phyloP scores from a whole-genome alignment of 345 rosid species.

The Carallia brachiata region DNA sequence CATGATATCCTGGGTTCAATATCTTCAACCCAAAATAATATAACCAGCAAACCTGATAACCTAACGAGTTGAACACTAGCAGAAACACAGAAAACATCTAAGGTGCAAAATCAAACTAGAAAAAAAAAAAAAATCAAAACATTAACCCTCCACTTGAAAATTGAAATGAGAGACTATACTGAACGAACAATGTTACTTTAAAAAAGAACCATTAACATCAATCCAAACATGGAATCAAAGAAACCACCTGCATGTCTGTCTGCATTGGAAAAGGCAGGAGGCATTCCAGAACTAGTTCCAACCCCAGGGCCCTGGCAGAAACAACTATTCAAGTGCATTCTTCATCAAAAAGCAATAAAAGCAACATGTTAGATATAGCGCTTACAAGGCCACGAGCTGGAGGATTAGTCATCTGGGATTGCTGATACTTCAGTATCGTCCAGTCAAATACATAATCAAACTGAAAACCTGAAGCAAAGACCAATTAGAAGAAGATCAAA shows the following conservation, averaged over 20 bases:
- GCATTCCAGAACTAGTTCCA: slow-evolving; percentile 75
- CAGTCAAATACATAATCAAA: slow-evolving; percentile 94
- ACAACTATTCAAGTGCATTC: slow-evolving; percentile 10
- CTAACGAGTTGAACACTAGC: too few species aligned
- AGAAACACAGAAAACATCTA: too few species aligned
- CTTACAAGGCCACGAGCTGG: slow-evolving; percentile 65
- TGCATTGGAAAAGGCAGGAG: slow-evolving; percentile 53
- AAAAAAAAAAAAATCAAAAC: not conserved
- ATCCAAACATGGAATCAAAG: not conserved
- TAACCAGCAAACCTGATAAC: too few species aligned
- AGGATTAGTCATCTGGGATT: slow-evolving; percentile 73
- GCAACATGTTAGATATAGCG: not conserved
- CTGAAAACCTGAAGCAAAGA: slow-evolving; percentile 61
- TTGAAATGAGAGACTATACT: not conserved
- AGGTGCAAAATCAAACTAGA: not conserved
- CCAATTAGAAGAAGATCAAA: not conserved
- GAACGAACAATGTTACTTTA: not conserved
- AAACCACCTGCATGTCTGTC: slow-evolving; percentile 60
- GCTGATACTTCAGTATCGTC: slow-evolving; percentile 94
- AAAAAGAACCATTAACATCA: not conserved
- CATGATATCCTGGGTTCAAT: not conserved
- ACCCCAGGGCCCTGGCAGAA: slow-evolving; percentile 57
- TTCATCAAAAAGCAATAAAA: slow-evolving; percentile 6
- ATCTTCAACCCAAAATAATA: not conserved
- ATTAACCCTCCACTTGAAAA: not conserved